Evolutionary conservation across 768 basidiomycete genomes (phyloP).

Genomic region (Agaricus subrufescens): DNA sequence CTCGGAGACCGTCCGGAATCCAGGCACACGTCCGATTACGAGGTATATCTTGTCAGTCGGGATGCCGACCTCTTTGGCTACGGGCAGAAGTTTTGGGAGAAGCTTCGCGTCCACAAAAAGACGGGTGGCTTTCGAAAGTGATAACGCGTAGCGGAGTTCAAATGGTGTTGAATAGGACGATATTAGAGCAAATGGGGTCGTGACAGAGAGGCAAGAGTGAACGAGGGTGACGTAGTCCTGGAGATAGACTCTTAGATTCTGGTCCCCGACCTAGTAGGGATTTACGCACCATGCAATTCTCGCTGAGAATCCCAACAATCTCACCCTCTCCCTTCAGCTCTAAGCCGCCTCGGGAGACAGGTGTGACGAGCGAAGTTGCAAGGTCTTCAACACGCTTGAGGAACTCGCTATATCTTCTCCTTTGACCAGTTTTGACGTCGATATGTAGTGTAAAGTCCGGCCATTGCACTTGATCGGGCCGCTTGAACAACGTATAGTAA

Average conservation of each 20-base stretch:
- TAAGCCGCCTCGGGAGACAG: constrained; percentile 46
- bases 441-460: constrained; percentile 51
- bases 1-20: constrained; percentile 31
- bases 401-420: constrained; percentile 42
- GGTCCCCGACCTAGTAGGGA: background rate
- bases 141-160: constrained; percentile 29
- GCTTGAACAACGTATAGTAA: constrained; percentile 47
- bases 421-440: constrained; percentile 45
- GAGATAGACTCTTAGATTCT: background rate
- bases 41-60: constrained; percentile 43
- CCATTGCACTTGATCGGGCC: constrained; percentile 49
- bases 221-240: constrained; percentile 30
- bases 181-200: constrained; percentile 27
- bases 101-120: constrained; percentile 29
- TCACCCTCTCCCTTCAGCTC: constrained; percentile 48
- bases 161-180: constrained; percentile 31
- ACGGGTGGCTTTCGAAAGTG: constrained; percentile 25
- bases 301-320: constrained; percentile 63
- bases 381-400: constrained; percentile 44
- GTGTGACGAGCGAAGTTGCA: constrained; percentile 50
- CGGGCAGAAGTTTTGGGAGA: constrained; percentile 21
- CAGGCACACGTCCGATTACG: constrained; percentile 31
- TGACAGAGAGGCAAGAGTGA: constrained; percentile 23
- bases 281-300: constrained; percentile 56
- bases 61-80: constrained; percentile 27